A percentile compares a stretch with the other conserved stretches of the same genome.
These are phyloP conservation scores for Arabidopsis lyrata DNA, from an alignment of 441 rosid genomes.

Conservation along the genomic window DNA sequence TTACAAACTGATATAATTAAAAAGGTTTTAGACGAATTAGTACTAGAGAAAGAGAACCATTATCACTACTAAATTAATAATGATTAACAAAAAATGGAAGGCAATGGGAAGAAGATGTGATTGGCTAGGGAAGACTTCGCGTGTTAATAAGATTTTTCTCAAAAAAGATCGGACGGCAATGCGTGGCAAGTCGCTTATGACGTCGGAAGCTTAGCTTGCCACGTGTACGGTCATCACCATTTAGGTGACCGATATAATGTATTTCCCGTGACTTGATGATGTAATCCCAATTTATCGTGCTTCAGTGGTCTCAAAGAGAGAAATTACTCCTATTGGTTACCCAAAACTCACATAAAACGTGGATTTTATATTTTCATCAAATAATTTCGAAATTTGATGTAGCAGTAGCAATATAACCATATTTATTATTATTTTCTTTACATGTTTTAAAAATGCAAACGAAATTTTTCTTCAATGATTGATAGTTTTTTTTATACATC, in stretches of 20 bases:
- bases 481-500: not conserved
- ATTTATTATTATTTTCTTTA: not conserved
- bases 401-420: not conserved
- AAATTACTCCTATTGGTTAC: not conserved
- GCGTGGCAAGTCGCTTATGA: slow-evolving; percentile 30
- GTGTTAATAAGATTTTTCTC: slow-evolving; percentile 38
- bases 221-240: slow-evolving; percentile 56
- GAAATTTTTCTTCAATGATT: not conserved
- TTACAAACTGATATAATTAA: slow-evolving; percentile 8
- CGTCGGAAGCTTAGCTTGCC: slow-evolving; percentile 45
- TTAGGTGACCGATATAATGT: slow-evolving; percentile 29
- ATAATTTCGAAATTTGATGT: slow-evolving; percentile 12
- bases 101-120: slow-evolving; percentile 24
- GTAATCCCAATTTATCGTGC: slow-evolving; percentile 24
- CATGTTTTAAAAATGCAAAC: slow-evolving; percentile 14
- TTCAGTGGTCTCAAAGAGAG: not conserved
- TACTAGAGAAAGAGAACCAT: not conserved
- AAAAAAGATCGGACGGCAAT: slow-evolving; percentile 50
- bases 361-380: not conserved
- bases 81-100: slow-evolving; percentile 13
- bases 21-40: slow-evolving; percentile 13
- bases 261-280: slow-evolving; percentile 26
- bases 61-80: not conserved
- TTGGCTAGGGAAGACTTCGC: slow-evolving; percentile 33
- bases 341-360: slow-evolving; percentile 17